These are phyloP conservation scores for Sonneratia alba DNA, from an alignment of 345 rosid species.

Conservation along the genomic window DNA sequence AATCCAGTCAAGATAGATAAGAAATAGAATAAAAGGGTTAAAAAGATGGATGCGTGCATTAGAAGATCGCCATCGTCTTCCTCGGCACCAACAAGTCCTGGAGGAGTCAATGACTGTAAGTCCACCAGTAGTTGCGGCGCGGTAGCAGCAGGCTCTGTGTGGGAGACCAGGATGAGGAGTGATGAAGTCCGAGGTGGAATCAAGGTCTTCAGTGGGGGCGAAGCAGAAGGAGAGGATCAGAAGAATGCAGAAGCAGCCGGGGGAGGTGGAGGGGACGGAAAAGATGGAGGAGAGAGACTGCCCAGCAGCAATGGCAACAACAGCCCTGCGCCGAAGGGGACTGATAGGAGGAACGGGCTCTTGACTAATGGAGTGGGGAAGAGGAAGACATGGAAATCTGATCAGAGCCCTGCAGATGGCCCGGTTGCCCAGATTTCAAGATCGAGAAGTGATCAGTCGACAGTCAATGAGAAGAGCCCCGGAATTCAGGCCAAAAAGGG, in stretches of 20 bases:
- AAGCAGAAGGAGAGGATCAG: not conserved
- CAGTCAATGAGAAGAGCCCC: conserved; percentile 4
- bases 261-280: not conserved
- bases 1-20: not conserved
- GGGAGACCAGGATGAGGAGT: conserved; percentile 76
- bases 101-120: conserved; percentile 13
- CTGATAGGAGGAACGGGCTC: conserved; percentile 12
- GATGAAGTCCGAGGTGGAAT: conserved; percentile 50
- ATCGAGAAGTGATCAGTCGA: conserved; percentile 7
- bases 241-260: not conserved
- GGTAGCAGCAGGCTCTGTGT: conserved; percentile 61
- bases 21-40: not conserved
- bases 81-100: not conserved
- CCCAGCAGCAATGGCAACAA: not conserved
- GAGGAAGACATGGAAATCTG: conserved; percentile 61
- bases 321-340: conserved; percentile 16
- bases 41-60: conserved; percentile 27
- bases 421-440: conserved; percentile 27
- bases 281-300: no score
- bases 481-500: conserved; percentile 1
- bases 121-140: not conserved
- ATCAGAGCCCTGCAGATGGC: conserved; percentile 20
- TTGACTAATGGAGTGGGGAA: conserved; percentile 23
- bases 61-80: conserved; percentile 13
- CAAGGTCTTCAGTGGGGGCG: conserved; percentile 43